Percentiles rank a stretch among this genome's conserved stretches.
Conservation (phyloP, 805 yeast species). For the Lipomyces spencermartinsiae region DNA sequence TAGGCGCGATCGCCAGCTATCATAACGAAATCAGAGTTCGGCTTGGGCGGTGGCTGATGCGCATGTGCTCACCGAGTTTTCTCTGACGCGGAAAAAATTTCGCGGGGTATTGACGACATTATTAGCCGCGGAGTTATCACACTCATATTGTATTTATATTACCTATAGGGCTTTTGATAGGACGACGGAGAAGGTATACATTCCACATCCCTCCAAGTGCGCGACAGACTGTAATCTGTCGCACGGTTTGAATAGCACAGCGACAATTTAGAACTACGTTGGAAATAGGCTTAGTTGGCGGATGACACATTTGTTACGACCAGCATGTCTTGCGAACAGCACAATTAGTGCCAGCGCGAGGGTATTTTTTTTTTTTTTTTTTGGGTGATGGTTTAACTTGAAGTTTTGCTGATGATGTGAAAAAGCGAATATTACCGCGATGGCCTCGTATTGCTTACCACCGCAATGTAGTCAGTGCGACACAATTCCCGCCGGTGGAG, state of each 20-base stretch:
- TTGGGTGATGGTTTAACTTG: no score
- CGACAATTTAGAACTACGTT: not conserved
- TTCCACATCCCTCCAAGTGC: not conserved
- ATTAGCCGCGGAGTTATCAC: not conserved
- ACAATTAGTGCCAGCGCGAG: not conserved
- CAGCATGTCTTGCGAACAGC: not conserved
- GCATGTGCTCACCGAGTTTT: not conserved
- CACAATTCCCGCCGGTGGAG: slow-evolving; percentile 4
- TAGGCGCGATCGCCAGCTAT: not conserved
- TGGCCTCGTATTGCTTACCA: not conserved
- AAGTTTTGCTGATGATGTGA: not conserved
- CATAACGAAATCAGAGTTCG: not conserved
- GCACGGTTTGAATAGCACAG: not conserved
- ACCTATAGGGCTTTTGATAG: not conserved
- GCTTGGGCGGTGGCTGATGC: not conserved
- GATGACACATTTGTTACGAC: not conserved
- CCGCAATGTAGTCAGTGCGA: slow-evolving; percentile 3
- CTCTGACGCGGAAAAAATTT: not conserved
- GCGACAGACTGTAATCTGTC: not conserved
- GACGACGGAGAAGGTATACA: not conserved
- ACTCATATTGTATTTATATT: not conserved
- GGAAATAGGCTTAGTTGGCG: not conserved
- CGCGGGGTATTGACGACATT: not conserved
- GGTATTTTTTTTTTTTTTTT: not conserved
- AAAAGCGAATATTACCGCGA: not conserved